Evolutionary conservation across 2,329 filamentous ascomycete genomes (phyloP).

Genomic region (Fusarium falciforme): DNA sequence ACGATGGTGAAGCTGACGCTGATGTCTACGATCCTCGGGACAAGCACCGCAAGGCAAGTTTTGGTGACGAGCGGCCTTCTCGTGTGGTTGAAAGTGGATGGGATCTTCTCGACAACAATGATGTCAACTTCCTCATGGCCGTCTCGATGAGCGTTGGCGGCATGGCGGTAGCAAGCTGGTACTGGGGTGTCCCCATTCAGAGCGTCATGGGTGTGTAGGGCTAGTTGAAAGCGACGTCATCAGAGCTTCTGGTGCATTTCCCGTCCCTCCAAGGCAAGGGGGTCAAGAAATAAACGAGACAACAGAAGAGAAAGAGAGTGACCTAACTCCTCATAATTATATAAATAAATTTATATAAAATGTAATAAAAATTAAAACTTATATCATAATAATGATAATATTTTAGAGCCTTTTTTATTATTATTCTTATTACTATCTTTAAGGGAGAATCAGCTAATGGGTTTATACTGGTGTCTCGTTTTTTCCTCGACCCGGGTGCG

Average conservation of each 20-base stretch:
- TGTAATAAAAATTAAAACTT: no score
- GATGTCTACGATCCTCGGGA: slow-evolving; percentile 62
- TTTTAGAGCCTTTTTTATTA: no score
- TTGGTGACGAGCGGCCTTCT: slow-evolving; percentile 68
- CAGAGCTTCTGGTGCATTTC: slow-evolving; percentile 24
- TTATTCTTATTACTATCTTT: no score
- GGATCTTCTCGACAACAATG: slow-evolving; percentile 92
- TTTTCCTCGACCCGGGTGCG: no score
- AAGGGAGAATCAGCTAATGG: no score
- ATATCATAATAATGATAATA: no score
- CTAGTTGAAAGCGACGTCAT: slow-evolving; percentile 37
- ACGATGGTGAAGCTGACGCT: slow-evolving; percentile 51
- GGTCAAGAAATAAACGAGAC: no score
- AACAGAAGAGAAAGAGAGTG: no score
- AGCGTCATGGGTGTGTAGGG: slow-evolving; percentile 52
- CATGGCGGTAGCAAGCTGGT: slow-evolving; percentile 73
- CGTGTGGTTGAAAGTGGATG: slow-evolving; percentile 72
- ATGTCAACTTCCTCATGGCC: slow-evolving; percentile 94
- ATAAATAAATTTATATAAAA: no score
- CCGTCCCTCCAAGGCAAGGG: neutral
- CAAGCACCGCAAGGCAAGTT: slow-evolving; percentile 63
- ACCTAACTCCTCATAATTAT: no score
- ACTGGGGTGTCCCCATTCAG: slow-evolving; percentile 67
- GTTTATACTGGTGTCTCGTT: no score
- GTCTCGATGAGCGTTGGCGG: slow-evolving; percentile 81